Percentiles rank a stretch among this genome's conserved stretches.
Evolutionary conservation across 2,329 filamentous ascomycete genomes (phyloP).

Genomic region (Neurospora crassa): DNA sequence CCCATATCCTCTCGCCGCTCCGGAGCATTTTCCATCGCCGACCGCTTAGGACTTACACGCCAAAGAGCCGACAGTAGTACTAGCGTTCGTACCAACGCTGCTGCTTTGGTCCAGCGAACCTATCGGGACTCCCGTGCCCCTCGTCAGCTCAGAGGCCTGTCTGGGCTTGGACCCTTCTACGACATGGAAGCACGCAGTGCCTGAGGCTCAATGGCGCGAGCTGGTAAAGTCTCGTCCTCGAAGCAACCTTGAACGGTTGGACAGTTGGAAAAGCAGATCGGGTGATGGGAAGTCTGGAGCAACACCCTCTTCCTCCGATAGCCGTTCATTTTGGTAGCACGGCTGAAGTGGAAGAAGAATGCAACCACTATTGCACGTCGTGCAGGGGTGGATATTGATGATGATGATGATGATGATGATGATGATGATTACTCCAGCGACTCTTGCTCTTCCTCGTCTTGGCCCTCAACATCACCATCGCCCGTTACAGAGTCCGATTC

Average conservation of each 20-base stretch:
- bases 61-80: conserved; percentile 12
- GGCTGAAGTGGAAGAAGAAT: conserved; percentile 62
- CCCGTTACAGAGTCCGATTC: background rate
- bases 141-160: conserved; percentile 57
- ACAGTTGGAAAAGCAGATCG: background rate
- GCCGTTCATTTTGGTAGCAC: conserved; percentile 32
- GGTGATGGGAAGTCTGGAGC: background rate
- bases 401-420: too few relatives aligned
- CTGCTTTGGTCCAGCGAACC: conserved; percentile 55
- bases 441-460: conserved; percentile 34
- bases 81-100: conserved; percentile 32
- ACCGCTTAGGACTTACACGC: conserved; percentile 4
- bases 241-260: conserved; percentile 15
- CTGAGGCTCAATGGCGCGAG: conserved; percentile 46
- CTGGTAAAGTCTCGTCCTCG: conserved; percentile 35
- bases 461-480: conserved; percentile 17
- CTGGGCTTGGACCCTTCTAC: conserved; percentile 55
- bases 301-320: background rate
- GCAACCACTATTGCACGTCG: conserved; percentile 59
- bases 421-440: conserved; percentile 29
- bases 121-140: conserved; percentile 70
- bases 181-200: conserved; percentile 59
- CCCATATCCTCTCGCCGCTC: background rate
- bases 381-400: conserved; percentile 57
- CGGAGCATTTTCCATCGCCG: conserved; percentile 2